These are phyloP conservation scores for Lactarius vividus DNA, from an alignment of 768 basidiomycete genomes.

Conservation along the genomic window DNA sequence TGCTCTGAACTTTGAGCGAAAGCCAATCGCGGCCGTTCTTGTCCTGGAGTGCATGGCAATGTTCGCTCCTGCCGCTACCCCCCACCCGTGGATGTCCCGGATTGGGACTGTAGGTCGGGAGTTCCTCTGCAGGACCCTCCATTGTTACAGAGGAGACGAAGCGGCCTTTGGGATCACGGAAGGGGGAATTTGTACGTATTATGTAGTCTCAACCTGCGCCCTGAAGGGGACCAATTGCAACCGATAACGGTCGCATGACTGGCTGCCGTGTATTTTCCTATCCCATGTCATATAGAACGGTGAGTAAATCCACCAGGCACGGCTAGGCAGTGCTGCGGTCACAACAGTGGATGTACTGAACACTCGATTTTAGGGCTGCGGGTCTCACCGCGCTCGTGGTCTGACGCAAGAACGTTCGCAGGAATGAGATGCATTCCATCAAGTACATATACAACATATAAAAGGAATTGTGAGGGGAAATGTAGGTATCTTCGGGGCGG, in stretches of 20 bases:
- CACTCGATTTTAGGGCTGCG: neutral
- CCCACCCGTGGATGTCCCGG: neutral
- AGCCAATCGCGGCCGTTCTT: conserved; percentile 14
- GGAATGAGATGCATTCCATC: no score
- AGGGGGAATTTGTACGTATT: neutral
- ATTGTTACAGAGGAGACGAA: neutral
- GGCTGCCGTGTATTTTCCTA: neutral
- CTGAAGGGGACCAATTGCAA: neutral
- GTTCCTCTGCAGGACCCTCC: neutral
- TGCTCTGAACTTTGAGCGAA: conserved; percentile 18
- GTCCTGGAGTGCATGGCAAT: conserved; percentile 9
- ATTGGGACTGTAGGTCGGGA: conserved; percentile 9
- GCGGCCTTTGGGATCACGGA: neutral
- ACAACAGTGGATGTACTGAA: neutral
- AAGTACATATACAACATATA: neutral
- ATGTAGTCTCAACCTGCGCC: neutral
- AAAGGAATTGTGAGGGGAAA: neutral
- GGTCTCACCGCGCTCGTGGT: neutral
- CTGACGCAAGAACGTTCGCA: no score
- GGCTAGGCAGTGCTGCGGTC: neutral
- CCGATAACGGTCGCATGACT: neutral
- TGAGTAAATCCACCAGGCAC: neutral
- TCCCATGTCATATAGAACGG: neutral
- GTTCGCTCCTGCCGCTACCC: neutral
- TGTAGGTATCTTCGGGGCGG: neutral